Conservation (phyloP, 1,284 basidiomycete species). For the Cryptococcus wingfieldii region DNA sequence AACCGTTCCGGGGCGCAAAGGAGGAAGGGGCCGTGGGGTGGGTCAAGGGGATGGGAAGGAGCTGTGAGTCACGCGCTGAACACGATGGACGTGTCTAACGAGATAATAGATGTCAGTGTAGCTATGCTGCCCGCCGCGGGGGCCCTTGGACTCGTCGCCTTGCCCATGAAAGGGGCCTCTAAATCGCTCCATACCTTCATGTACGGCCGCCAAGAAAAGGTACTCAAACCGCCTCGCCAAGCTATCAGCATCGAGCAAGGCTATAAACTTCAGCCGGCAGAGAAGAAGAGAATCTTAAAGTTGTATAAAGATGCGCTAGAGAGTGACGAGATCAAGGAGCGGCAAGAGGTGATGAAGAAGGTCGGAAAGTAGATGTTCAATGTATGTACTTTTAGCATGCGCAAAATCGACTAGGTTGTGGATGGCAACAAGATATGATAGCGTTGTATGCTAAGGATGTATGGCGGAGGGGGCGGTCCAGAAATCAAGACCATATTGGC, state of each 20-base stretch:
- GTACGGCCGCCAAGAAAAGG: conserved; percentile 20
- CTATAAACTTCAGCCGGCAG: conserved; percentile 11
- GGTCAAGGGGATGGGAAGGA: conserved; percentile 54
- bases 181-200: conserved; percentile 44
- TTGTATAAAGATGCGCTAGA: conserved; percentile 48
- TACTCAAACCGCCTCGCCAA: conserved; percentile 24
- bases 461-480: conserved; percentile 2
- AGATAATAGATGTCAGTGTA: not conserved
- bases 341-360: conserved; percentile 44
- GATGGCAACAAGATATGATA: too few species aligned
- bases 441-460: too few species aligned
- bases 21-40: conserved; percentile 54
- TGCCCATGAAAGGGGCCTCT: conserved; percentile 52
- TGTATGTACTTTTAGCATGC: not conserved
- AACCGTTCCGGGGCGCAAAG: conserved; percentile 54
- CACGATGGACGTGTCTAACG: not conserved
- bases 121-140: conserved; percentile 28
- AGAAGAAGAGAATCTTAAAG: conserved; percentile 47
- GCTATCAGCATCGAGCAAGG: conserved; percentile 12
- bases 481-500: conserved; percentile 9
- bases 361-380: conserved; percentile 46
- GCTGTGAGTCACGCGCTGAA: conserved; percentile 46
- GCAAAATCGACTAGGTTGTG: not conserved
- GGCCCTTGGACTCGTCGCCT: conserved; percentile 50
- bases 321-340: conserved; percentile 33